Conservation (phyloP, 495 filamentous ascomycete species). For the Staphylotrichum tortipilum region DNA sequence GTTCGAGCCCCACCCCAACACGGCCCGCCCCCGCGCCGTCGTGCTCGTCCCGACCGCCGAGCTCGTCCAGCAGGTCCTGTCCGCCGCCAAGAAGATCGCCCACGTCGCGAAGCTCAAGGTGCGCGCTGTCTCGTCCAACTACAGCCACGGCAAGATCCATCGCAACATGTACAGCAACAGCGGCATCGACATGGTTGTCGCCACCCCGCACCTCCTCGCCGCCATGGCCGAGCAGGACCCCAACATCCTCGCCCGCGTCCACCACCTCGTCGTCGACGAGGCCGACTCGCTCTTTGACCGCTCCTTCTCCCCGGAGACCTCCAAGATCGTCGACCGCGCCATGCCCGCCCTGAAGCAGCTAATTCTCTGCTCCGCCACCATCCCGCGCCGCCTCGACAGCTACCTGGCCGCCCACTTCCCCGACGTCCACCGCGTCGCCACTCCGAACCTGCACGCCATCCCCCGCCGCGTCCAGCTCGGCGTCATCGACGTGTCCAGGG, state of each 20-base stretch:
- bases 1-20: conserved; percentile 59
- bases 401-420: conserved; percentile 76
- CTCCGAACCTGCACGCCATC: conserved; percentile 91
- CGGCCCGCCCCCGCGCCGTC: conserved; percentile 70
- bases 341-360: conserved; percentile 74
- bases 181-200: conserved; percentile 78
- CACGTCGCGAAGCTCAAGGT: conserved; percentile 79
- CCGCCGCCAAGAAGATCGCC: conserved; percentile 66
- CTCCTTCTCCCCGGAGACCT: conserved; percentile 76
- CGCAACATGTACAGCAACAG: conserved; percentile 69
- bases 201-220: conserved; percentile 80
- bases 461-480: conserved; percentile 89
- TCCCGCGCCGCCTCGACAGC: conserved; percentile 77
- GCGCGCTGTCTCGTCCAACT: conserved; percentile 65
- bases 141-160: conserved; percentile 71
- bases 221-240: conserved; percentile 81
- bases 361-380: conserved; percentile 94
- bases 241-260: conserved; percentile 78
- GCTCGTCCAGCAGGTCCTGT: conserved; percentile 78
- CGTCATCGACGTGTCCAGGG: conserved; percentile 80
- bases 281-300: conserved; percentile 93
- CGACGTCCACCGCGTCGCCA: conserved; percentile 72
- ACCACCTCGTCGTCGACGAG: conserved; percentile 83
- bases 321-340: conserved; percentile 66
- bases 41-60: conserved; percentile 92